A percentile compares a stretch with the other conserved stretches of the same genome.
These are phyloP conservation scores for Auricularia sp. DNA, from an alignment of 768 basidiomycete genomes.

Conservation along the genomic window DNA sequence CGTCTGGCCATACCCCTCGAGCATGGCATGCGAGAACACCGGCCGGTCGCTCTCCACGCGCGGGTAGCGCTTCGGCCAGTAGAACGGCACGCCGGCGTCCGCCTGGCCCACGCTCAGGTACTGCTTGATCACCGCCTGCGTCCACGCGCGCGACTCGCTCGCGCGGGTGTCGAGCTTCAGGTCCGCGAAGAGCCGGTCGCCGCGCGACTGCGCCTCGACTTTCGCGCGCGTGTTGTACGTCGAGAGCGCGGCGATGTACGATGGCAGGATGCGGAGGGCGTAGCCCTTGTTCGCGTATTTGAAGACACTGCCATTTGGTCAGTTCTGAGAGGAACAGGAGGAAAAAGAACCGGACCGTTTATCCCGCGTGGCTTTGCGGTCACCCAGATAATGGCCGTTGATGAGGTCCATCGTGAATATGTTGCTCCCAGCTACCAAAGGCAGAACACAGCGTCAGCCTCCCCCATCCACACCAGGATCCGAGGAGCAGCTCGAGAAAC, in stretches of 20 bases:
- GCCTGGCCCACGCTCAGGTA: neutral
- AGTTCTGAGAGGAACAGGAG: neutral
- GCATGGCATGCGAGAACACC: constrained; percentile 5
- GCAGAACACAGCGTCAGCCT: neutral
- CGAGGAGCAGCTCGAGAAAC: neutral
- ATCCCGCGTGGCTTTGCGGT: constrained; percentile 8
- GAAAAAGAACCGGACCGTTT: constrained; percentile 1
- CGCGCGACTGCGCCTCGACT: neutral
- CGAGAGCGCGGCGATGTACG: constrained; percentile 6
- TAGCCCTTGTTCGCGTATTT: constrained; percentile 11
- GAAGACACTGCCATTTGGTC: constrained; percentile 6
- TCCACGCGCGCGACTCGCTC: constrained; percentile 1
- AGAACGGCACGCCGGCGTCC: neutral
- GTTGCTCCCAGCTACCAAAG: constrained; percentile 7
- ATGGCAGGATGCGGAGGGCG: constrained; percentile 9
- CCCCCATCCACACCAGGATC: too few relatives aligned
- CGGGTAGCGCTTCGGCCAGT: neutral
- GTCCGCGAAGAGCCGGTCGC: neutral
- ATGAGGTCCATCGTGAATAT: constrained; percentile 10
- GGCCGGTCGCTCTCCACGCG: neutral
- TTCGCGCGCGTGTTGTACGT: neutral
- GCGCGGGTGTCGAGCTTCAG: neutral
- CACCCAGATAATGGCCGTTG: constrained; percentile 9
- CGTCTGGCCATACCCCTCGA: constrained; percentile 1
- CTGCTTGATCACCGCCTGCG: neutral